Evolutionary conservation across 306 rosid species (phyloP).

Genomic region (Glycine latifolia): DNA sequence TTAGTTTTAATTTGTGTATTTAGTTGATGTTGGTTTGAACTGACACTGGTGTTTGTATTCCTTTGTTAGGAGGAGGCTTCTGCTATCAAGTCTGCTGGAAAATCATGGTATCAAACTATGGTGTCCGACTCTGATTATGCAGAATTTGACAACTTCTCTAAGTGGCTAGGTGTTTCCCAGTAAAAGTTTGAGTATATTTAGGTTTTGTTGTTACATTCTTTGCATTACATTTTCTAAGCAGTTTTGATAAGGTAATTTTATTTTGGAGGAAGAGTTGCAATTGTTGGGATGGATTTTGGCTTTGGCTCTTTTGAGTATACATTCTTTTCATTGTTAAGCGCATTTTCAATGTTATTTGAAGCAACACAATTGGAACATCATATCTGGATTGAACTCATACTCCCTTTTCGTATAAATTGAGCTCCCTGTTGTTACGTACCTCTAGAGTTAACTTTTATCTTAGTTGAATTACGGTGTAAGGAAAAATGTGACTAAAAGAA

Average conservation of each 20-base stretch:
- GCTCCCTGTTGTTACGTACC: too few species aligned
- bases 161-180: slow-evolving; percentile 86
- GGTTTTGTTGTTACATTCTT: slow-evolving; percentile 34
- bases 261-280: slow-evolving; percentile 10
- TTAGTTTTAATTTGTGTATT: not conserved
- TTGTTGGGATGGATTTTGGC: not conserved
- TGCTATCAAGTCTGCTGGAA: slow-evolving; percentile 80
- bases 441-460: too few species aligned
- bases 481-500: too few species aligned
- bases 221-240: not conserved
- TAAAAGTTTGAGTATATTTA: slow-evolving; percentile 34
- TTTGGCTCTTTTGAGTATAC: not conserved
- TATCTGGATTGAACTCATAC: not conserved
- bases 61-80: slow-evolving; percentile 71
- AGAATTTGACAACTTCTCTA: slow-evolving; percentile 77
- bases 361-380: not conserved
- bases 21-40: not conserved
- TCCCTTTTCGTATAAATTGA: too few species aligned
- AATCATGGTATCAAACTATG: slow-evolving; percentile 86
- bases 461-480: too few species aligned
- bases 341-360: too few species aligned
- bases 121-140: slow-evolving; percentile 85
- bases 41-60: too few species aligned
- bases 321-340: not conserved
- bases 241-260: slow-evolving; percentile 6